Conservation (phyloP, 345 rosid genomes). For the Eucalyptus paniculata region DNA sequence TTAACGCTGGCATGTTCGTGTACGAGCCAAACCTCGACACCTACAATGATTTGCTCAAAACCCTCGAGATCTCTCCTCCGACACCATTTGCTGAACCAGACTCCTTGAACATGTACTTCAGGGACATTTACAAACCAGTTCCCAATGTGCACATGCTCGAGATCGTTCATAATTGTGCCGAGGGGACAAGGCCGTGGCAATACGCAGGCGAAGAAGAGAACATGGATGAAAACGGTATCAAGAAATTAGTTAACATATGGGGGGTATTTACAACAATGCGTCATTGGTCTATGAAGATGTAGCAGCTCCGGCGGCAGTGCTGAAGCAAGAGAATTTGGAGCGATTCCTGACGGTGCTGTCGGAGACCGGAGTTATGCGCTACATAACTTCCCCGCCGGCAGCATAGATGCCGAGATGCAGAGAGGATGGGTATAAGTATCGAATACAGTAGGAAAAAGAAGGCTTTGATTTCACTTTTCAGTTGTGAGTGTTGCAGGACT, state of each 20-base stretch:
- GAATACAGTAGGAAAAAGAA: too few species aligned
- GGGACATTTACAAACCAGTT: constrained; percentile 19
- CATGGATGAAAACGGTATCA: constrained; percentile 3
- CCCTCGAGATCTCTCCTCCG: constrained; percentile 16
- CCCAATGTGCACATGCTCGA: constrained; percentile 24
- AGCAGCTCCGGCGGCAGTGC: neutral
- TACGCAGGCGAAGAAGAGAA: constrained; percentile 10
- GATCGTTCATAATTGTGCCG: constrained; percentile 31
- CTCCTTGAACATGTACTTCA: constrained; percentile 32
- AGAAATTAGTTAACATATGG: constrained; percentile 23
- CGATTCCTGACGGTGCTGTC: constrained; percentile 14
- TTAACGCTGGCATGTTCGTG: neutral
- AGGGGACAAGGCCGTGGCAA: constrained; percentile 36
- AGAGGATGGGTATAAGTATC: too few species aligned
- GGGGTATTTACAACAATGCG: constrained; percentile 14
- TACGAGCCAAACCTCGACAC: constrained; percentile 17
- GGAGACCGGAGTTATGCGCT: constrained; percentile 11
- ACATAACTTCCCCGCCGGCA: constrained; percentile 14
- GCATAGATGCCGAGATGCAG: neutral
- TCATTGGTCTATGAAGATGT: constrained; percentile 10
- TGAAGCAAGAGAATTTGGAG: neutral
- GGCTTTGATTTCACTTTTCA: too few species aligned
- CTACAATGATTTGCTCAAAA: constrained; percentile 10
- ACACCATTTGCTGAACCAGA: constrained; percentile 44
- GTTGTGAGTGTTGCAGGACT: too few species aligned